Base-by-base conservation (phyloP, 768 basidiomycete genomes). In the Hericium alpestre region DNA sequence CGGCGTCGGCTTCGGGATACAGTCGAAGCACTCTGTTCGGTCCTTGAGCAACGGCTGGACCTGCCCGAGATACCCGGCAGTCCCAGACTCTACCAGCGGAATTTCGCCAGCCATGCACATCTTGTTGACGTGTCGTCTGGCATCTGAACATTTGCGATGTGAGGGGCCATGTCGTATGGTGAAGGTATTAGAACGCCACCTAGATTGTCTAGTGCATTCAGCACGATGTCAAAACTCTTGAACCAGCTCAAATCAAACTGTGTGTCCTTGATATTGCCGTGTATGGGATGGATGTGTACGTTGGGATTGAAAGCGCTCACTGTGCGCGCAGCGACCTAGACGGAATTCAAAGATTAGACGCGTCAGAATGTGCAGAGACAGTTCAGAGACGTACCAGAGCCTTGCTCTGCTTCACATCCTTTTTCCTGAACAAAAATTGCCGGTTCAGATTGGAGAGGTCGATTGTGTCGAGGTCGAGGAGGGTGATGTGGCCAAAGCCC, bases 391-490 rank as follows among this genome's bases (percentile, higher is more conserved):
- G 46, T 58, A 92, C 93, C 72, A 94, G 66, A 2, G 95, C 90
- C 74, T 99, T 99, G 65, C 93, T 87, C 66, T 96, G 90, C 67
- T 96, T 96, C 56, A 99, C 88, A 65, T 98, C 93, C 66, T 95
- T 95, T 73, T 97, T 98, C 60, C 82, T 81, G 73, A 99, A 99
- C 41, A 99, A 75, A 69, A 98, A 99, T 65, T 98, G 95, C 20
- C 95, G 81, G 66, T 99, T 99, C 54, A 98, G 76, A 69, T 99
- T 99, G 51, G 93, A 95, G 46, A 99, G 77, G 76, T 99, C 95
- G 69, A 99, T 99, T 18, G 95, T 99, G 72, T 99, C 95, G 61
- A 99, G 78, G 72, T 99, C 95, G 58, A 99, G 78, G 52, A 96
- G 79, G 0, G 93, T 93, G 60, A 96, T 95, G 67, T 87, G 78